A percentile compares a stretch with the other conserved stretches of the same genome.
Evolutionary conservation across 2,329 filamentous ascomycete species (phyloP).

Genomic region (Coniochaeta prunicola): DNA sequence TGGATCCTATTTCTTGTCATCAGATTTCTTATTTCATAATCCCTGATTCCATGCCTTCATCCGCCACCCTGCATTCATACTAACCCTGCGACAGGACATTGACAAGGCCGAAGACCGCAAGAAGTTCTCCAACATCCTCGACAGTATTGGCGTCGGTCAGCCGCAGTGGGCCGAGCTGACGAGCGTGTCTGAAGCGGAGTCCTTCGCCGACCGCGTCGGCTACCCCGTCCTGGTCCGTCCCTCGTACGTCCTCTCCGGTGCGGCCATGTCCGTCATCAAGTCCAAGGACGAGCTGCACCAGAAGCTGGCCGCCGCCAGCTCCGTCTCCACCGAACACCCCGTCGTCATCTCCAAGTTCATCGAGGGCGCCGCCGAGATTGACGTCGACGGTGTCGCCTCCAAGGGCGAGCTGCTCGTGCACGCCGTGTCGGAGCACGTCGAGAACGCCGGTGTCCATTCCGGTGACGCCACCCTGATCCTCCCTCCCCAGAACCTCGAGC

Average conservation of each 20-base stretch:
- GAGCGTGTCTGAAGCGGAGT: slow-evolving; percentile 78
- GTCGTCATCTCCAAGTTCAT: slow-evolving; percentile 99
- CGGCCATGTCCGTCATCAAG: slow-evolving; percentile 96
- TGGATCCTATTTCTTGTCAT: too few relatives aligned
- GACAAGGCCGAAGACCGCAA: slow-evolving; percentile 97
- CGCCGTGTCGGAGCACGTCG: slow-evolving; percentile 90
- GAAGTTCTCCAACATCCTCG: slow-evolving; percentile 96
- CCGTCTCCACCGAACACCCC: slow-evolving; percentile 91
- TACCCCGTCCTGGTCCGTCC: slow-evolving; percentile 95
- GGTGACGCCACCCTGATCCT: slow-evolving; percentile 93
- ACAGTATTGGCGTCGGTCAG: slow-evolving; percentile 94
- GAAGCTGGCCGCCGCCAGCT: slow-evolving; percentile 84
- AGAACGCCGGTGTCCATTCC: slow-evolving; percentile 96
- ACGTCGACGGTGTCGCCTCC: slow-evolving; percentile 87
- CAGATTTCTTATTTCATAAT: too few relatives aligned
- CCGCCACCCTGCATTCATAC: not conserved
- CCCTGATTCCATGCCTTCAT: not conserved
- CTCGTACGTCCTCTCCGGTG: slow-evolving; percentile 91
- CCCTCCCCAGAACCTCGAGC: slow-evolving; percentile 74
- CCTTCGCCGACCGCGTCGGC: slow-evolving; percentile 75
- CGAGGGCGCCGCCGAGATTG: slow-evolving; percentile 91
- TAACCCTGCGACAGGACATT: slow-evolving; percentile 57
- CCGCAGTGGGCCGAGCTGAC: slow-evolving; percentile 97
- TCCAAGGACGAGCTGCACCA: slow-evolving; percentile 85
- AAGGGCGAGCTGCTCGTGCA: slow-evolving; percentile 83